phyloP scores from a whole-genome alignment of 176 grass and related monocot species.

The Chloris gayana region DNA sequence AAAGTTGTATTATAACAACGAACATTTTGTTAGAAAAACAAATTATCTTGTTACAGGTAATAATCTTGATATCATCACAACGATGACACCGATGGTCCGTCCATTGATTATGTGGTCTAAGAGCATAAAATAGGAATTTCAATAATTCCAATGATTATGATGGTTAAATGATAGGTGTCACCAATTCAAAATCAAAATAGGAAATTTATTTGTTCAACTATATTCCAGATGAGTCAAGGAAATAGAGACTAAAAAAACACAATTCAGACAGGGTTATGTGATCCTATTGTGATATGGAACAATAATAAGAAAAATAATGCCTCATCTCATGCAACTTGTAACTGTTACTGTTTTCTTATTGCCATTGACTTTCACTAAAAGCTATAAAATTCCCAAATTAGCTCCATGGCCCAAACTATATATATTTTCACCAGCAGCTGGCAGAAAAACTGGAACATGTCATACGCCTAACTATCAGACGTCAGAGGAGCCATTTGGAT shows the following conservation, averaged over 20 bases:
- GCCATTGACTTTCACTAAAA: constrained; percentile 11
- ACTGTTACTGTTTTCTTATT: neutral
- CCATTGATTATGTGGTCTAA: neutral
- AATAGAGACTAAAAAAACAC: neutral
- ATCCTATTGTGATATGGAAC: neutral
- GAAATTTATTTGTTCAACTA: neutral
- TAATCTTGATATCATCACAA: neutral
- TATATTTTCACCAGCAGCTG: constrained; percentile 10
- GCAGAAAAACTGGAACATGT: neutral
- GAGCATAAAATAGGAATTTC: neutral
- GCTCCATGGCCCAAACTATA: neutral
- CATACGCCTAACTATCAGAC: neutral
- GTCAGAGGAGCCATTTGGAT: neutral
- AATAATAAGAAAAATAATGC: neutral
- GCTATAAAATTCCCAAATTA: neutral
- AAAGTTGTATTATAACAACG: neutral
- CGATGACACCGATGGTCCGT: neutral
- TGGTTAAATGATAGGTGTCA: neutral
- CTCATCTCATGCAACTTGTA: neutral
- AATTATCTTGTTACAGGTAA: neutral
- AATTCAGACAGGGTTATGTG: neutral
- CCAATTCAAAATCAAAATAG: neutral
- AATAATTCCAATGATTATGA: neutral
- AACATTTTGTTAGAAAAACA: neutral
- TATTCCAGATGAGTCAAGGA: neutral